Evolutionary conservation across 148 eudicot species (phyloP), one percentile per base, ranked within the genome.

Genomic region (Fagopyrum homotropicum): DNA sequence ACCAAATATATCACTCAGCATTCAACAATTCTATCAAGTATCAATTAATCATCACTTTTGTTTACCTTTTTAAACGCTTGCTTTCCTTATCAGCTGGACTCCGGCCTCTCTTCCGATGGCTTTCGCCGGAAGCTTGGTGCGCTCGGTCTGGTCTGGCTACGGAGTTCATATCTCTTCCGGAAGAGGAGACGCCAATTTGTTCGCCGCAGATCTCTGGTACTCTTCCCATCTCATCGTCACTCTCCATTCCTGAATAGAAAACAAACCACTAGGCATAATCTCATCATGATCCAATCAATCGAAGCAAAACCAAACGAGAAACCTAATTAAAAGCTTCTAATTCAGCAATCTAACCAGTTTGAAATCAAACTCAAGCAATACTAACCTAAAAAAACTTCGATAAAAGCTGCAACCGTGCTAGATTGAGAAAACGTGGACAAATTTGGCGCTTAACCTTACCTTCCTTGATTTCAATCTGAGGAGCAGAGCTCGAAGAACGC

Each of bases 61-160:
- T 50, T 26, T 83, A 95, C 97, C 99, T 85, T 78, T 95, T 95
- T 30, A 95, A 81, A 72, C 97, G 88, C 83, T 95, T 95, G 84
- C 89, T 89, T 72, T 95, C 99, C 80, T 90, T 90, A 80, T 95
- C 99, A 75, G 99, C 96, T 6, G 99, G 96, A 76, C 88, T 95
- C 79, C 96, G 84, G 1, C 99, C 99, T 74, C 93, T 92, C 86
- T 86, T 89, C 77, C 83, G 88, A 45, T 88, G 79, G 43, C 89
- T 86, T 61, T 85, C 96, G 1, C 80, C 85, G 0, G 91, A 82
- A 6, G 89, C 85, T 56, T 84, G 73, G 35, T 46, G 89, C 60
- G 73, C 84, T 79, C 82, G 85, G 57, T 82, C 79, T 6, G 83
- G 79, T 46, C 89, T 89, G 11, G 81, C 87, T 16, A 45, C 84